Base-by-base conservation (phyloP, 208 protist genomes). In the Vickermania ingenoplastis region DNA sequence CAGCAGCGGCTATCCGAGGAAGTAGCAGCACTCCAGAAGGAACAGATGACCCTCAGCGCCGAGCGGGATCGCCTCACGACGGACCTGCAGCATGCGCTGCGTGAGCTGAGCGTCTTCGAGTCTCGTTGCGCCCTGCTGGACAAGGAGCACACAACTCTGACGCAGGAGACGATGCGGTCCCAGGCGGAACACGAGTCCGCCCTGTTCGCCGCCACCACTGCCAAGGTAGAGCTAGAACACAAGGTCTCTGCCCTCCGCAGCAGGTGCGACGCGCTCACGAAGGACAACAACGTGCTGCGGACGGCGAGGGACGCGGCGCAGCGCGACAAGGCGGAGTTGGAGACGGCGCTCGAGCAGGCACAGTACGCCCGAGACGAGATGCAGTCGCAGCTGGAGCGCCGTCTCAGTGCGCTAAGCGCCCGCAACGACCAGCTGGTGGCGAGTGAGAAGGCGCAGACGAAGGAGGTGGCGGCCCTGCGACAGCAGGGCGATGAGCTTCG, bases 1-100 rank as follows among this genome's bases (percentile, higher is more conserved):
- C 31, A 81, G 36, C 62, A 72, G 55, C 66, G 81, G 69, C 68
- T 85, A 22, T 58, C 66, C 23, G 63, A 64, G 2, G 64, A 67
- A 41, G 70, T 77, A 49, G 61, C 69, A 3, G 36, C 53, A 14
- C 61, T 85, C 53, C 70, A 79, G 50, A 67, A 75, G 54, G 59
- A 66, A 2, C 73, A 75, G 50, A 73, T 51, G 31, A 57, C 65
- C 23, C 56, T 61, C 49, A 69, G 81, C 65, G 50, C 72, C 41
- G 68, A 71, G 3, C 30, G 67, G 22, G 74, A 74, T 24, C 65
- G 71, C 1, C 69, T 89, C 11, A 77, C 64, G 55, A 63, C 61
- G 24, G 65, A 74, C 45, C 66, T 73, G 0, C 65, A 53, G 23
- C 56, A 63, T 13, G 56, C 63, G 25, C 56, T 73, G 22, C 61